Evolutionary conservation across 768 basidiomycete genomes (phyloP).

Genomic region (Leccinum disarticulatum): DNA sequence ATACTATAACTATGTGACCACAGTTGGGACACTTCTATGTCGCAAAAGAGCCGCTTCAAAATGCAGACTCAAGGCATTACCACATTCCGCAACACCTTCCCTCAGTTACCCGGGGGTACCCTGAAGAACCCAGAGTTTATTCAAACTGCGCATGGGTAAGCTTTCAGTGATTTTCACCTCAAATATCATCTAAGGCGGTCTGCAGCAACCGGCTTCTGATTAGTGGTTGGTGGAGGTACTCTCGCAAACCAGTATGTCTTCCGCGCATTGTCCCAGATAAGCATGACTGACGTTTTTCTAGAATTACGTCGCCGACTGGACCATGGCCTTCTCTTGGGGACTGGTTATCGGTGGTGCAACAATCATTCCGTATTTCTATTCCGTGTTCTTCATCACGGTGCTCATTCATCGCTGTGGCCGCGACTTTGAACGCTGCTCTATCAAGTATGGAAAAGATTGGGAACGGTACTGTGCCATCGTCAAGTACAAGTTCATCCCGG

Average conservation of each 20-base stretch:
- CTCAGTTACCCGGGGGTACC: conserved; percentile 81
- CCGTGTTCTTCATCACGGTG: conserved; percentile 92
- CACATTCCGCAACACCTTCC: conserved; percentile 87
- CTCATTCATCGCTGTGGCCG: conserved; percentile 88
- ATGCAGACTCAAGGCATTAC: conserved; percentile 93
- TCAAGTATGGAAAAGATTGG: conserved; percentile 96
- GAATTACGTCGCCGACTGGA: conserved; percentile 96
- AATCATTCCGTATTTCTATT: conserved; percentile 95
- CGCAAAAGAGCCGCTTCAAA: conserved; percentile 96
- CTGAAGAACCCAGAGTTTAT: conserved; percentile 88
- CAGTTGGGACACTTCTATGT: conserved; percentile 93
- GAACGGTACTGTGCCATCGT: conserved; percentile 85
- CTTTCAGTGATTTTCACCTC: not conserved
- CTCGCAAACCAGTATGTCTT: conserved; percentile 81
- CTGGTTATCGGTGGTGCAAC: conserved; percentile 71
- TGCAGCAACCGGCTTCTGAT: conserved; percentile 86
- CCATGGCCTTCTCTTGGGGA: conserved; percentile 84
- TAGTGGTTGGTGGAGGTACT: conserved; percentile 92
- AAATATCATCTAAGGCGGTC: conserved; percentile 9
- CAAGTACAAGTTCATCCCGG: conserved; percentile 88
- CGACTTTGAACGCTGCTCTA: conserved; percentile 92
- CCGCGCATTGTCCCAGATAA: not conserved
- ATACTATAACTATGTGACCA: conserved; percentile 3
- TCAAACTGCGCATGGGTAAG: conserved; percentile 89
- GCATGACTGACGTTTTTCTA: conserved; percentile 24